These are phyloP conservation scores for Misopates orontium DNA, from an alignment of 257 asterid species.

Conservation along the genomic window DNA sequence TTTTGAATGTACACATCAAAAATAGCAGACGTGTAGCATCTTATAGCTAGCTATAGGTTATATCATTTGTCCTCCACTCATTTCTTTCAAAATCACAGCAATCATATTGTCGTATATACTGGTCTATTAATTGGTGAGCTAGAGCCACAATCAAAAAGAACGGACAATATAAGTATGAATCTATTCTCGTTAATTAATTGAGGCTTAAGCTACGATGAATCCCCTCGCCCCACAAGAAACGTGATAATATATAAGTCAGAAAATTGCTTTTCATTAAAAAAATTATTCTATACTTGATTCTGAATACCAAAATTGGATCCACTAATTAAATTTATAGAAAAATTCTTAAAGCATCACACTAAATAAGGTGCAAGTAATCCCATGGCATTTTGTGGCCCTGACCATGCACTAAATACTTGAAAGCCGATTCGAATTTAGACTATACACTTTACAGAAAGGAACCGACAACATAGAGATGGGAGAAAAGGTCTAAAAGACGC, in stretches of 20 bases:
- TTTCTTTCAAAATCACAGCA: no score
- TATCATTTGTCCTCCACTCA: no score
- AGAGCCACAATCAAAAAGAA: no score
- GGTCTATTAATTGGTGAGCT: no score
- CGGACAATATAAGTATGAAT: neutral
- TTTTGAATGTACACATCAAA: no score
- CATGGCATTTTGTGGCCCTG: slow-evolving; percentile 30
- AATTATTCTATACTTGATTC: neutral
- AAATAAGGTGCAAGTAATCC: slow-evolving; percentile 19
- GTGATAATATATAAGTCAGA: no score
- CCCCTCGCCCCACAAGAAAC: neutral
- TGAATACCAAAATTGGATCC: slow-evolving; percentile 3
- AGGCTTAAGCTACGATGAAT: neutral
- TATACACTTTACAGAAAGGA: slow-evolving; percentile 32
- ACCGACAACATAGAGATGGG: slow-evolving; percentile 27
- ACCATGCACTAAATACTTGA: slow-evolving; percentile 31
- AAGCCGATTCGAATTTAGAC: slow-evolving; percentile 22
- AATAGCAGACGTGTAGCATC: no score
- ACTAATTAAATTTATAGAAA: neutral
- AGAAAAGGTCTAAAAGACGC: slow-evolving; percentile 26
- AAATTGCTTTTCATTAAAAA: no score
- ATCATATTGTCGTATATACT: no score
- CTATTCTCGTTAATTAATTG: neutral
- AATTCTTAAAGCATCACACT: slow-evolving; percentile 18
- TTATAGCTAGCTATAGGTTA: no score